A percentile compares a stretch with the other conserved stretches of the same genome.
Evolutionary conservation across 2,329 filamentous ascomycete genomes (phyloP).

Genomic region (Trichoderma simmonsii): DNA sequence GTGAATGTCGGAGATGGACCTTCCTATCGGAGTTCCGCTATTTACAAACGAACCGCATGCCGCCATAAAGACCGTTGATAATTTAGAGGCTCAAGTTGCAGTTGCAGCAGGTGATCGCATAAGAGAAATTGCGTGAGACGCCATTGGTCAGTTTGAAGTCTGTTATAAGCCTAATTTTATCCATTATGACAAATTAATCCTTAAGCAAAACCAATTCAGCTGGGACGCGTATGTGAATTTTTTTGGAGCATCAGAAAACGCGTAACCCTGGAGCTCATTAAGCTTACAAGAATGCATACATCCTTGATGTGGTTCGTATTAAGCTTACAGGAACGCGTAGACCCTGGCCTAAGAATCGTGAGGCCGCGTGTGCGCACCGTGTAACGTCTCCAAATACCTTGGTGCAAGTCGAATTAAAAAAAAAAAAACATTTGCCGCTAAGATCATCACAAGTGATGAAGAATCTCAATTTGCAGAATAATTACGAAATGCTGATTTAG

Average conservation of each 20-base stretch:
- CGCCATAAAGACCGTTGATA: not conserved
- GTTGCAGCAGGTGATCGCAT: not conserved
- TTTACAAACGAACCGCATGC: not conserved
- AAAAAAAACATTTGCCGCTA: too few species aligned
- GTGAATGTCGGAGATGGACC: not conserved
- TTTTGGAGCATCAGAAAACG: not conserved
- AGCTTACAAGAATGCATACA: not conserved
- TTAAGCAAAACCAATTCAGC: not conserved
- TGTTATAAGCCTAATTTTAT: not conserved
- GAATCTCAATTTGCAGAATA: not conserved
- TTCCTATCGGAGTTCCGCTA: not conserved
- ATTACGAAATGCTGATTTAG: too few species aligned
- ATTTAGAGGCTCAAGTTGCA: not conserved
- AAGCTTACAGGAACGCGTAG: not conserved
- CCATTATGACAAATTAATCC: not conserved
- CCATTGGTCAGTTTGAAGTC: not conserved
- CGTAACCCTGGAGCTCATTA: not conserved
- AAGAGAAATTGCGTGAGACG: not conserved
- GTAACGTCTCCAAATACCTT: not conserved
- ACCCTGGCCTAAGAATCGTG: not conserved
- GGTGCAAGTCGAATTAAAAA: too few species aligned
- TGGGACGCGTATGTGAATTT: not conserved
- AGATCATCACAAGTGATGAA: not conserved
- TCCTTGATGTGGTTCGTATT: not conserved
- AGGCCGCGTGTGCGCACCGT: not conserved